Evolutionary conservation across 768 basidiomycete genomes (phyloP).

Genomic region (Collybiopsis luxurians): DNA sequence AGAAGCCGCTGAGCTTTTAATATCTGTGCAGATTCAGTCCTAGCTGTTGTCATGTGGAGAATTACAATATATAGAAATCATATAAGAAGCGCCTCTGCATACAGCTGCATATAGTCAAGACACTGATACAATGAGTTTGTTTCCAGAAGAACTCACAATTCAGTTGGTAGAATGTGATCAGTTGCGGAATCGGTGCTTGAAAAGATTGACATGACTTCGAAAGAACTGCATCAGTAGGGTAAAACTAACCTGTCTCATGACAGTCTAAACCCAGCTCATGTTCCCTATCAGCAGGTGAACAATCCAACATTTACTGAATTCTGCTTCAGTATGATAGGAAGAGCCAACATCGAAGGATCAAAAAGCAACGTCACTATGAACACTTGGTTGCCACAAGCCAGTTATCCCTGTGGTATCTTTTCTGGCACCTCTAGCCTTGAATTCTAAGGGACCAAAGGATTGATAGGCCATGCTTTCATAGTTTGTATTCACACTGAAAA

Average conservation of each 20-base stretch:
- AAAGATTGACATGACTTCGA: no score
- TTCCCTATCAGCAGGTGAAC: constrained; percentile 80
- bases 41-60: no score
- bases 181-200: no score
- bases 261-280: constrained; percentile 81
- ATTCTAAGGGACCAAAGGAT: constrained; percentile 79
- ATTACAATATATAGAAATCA: no score
- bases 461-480: constrained; percentile 83
- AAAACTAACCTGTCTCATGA: constrained; percentile 87
- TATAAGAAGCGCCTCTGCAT: no score
- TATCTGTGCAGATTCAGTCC: no score
- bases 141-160: no score
- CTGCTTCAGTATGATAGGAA: constrained; percentile 81
- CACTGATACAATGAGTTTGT: no score
- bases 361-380: constrained; percentile 84
- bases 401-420: constrained; percentile 75
- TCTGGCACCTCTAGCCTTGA: constrained; percentile 81
- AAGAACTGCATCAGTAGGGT: constrained; percentile 76
- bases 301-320: constrained; percentile 80
- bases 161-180: no score
- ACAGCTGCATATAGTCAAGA: no score
- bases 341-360: constrained; percentile 82
- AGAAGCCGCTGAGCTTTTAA: no score
- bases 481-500: constrained; percentile 81
- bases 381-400: constrained; percentile 81